Evolutionary conservation across 306 rosid species (phyloP).

Genomic region (Trichosanthes cucumerina): DNA sequence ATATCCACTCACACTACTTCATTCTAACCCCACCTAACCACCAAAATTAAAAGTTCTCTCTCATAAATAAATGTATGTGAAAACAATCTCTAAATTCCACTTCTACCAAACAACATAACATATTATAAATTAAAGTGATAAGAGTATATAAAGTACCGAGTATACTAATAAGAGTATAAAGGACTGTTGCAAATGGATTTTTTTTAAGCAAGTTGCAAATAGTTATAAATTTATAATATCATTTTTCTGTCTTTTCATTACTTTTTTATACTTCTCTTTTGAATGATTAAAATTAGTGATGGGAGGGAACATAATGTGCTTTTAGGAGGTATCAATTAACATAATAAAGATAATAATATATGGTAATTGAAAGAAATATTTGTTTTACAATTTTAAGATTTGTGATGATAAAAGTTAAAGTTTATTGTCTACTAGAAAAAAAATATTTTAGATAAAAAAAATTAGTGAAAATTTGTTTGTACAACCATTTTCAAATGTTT

Average conservation of each 20-base stretch:
- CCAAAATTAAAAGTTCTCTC: neutral
- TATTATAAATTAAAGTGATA: neutral
- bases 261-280: neutral
- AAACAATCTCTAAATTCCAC: neutral
- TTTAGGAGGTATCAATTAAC: neutral
- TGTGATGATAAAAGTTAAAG: too few relatives aligned
- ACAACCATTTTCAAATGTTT: too few relatives aligned
- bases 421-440: too few relatives aligned
- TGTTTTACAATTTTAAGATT: too few relatives aligned
- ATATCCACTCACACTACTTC: neutral
- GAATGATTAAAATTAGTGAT: neutral
- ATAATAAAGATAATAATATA: too few relatives aligned
- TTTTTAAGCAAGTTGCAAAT: neutral
- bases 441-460: too few relatives aligned
- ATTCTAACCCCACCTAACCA: neutral
- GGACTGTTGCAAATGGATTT: too few relatives aligned
- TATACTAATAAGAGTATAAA: neutral
- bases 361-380: too few relatives aligned
- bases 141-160: too few relatives aligned
- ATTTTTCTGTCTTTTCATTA: neutral
- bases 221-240: neutral
- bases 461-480: too few relatives aligned
- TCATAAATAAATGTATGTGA: neutral
- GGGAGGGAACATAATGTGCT: too few relatives aligned
- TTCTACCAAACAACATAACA: neutral